These are phyloP conservation scores for Acanthochlamys bracteata DNA, from an alignment of 106 monocot species.

Conservation along the genomic window DNA sequence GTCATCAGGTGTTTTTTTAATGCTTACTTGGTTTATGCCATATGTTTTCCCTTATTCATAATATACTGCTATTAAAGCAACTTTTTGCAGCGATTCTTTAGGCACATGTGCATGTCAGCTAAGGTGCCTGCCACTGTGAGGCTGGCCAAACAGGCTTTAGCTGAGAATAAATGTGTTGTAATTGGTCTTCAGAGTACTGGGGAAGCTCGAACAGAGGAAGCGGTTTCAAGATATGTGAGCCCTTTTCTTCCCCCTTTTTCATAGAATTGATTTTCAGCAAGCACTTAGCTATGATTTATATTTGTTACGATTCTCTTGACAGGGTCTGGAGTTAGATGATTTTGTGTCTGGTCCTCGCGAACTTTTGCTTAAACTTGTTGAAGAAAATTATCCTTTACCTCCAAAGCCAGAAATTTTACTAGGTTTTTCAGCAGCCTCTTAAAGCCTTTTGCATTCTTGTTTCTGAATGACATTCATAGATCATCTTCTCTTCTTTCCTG, in stretches of 20 bases:
- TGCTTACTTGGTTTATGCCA: neutral
- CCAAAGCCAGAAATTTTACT: conserved; percentile 48
- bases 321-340: conserved; percentile 93
- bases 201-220: conserved; percentile 97
- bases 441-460: too few species aligned
- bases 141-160: conserved; percentile 70
- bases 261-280: neutral
- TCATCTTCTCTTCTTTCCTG: neutral
- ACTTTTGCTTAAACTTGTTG: conserved; percentile 82
- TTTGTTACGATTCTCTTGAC: neutral
- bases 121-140: conserved; percentile 83
- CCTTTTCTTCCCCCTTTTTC: neutral
- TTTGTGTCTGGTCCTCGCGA: conserved; percentile 96
- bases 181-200: conserved; percentile 99
- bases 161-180: conserved; percentile 86
- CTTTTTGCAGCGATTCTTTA: conserved; percentile 79
- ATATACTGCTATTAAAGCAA: neutral
- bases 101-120: conserved; percentile 97
- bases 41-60: neutral
- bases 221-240: conserved; percentile 90
- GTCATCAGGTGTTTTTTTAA: conserved; percentile 62
- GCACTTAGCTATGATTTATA: neutral
- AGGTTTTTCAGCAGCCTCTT: conserved; percentile 14
- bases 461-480: too few species aligned
- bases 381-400: conserved; percentile 96